Evolutionary conservation across 306 rosid genomes (phyloP), one percentile per base, ranked within the genome.

Genomic region (Cucumis hystrix): DNA sequence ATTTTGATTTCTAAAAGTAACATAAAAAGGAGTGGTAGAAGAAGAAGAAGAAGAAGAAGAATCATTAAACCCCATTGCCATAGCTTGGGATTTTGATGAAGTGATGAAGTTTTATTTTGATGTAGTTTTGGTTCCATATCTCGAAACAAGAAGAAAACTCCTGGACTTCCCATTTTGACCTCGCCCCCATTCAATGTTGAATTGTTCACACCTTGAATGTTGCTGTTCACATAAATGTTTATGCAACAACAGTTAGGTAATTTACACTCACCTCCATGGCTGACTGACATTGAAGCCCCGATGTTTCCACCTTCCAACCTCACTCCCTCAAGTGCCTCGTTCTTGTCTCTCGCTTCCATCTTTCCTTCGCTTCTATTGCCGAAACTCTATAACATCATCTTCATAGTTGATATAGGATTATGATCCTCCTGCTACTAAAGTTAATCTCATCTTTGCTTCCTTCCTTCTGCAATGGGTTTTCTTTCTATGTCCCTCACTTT

Each of bases 191-290:
- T 35, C 83, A 85, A 40, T 45, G 77, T 25, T 18, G 91, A 83
- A 55, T 85, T 80, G 51, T 67, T 83, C 21, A 83, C 77, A 6
- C 85, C 91, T 30, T 85, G 89, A 54, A 85, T 41, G 60, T 88
- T 88, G 86, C 74, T 88, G 85, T 88, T 85, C 76, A 85, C 49
- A 47, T 82, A 88, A 45, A 85, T 82, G 86, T 88, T 85, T 55
- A 85, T 80, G 83, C 86, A 83, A 43, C 87, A 78, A 73, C 83
- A 79, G n/a, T 78, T 75, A 10, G 33, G 75, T 6, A 79, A 64
- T 55, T 70, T 83, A 5, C 81, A 71, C 51, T 68, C 28, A 2
- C 59, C 0, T 52, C 55, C 70, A 4, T 62, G 55, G 41, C 49
- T 51, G 54, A 77, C 47, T 45, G 57, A 64, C 80, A 84, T 83